A percentile compares a stretch with the other conserved stretches of the same genome.
Conservation (phyloP, 148 eudicot species). For the Rhododendron molle region DNA sequence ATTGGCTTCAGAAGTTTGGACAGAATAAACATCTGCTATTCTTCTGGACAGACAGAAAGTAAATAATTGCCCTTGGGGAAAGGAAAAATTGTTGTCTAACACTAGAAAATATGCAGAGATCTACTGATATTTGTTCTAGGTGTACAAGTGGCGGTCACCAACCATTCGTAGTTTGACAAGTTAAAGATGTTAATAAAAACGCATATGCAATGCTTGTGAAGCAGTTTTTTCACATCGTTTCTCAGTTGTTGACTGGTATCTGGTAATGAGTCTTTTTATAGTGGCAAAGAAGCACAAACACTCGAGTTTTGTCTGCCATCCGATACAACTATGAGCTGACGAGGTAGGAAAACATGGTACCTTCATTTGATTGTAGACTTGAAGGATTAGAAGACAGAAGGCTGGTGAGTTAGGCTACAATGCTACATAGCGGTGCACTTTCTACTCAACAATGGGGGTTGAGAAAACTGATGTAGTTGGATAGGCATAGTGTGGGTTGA, state of each 20-base stretch:
- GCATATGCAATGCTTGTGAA: neutral
- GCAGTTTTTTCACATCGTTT: no score
- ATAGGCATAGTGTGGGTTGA: neutral
- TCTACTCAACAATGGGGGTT: neutral
- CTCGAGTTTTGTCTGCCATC: neutral
- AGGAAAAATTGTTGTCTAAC: neutral
- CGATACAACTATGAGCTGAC: neutral
- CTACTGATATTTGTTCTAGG: neutral
- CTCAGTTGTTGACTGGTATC: neutral
- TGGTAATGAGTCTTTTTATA: neutral
- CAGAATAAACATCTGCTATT: neutral
- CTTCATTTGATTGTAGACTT: neutral
- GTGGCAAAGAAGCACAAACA: neutral
- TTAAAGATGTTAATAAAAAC: neutral
- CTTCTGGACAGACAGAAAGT: neutral
- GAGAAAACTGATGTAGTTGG: neutral
- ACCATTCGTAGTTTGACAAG: constrained; percentile 2
- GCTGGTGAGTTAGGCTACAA: neutral
- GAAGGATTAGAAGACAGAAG: neutral
- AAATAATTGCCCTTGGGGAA: neutral
- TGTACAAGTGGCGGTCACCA: neutral
- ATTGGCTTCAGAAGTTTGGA: neutral
- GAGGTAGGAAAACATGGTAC: neutral
- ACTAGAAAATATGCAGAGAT: neutral
- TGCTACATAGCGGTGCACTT: neutral